Conservation (phyloP, 495 filamentous ascomycete species). For the Letharia lupina region DNA sequence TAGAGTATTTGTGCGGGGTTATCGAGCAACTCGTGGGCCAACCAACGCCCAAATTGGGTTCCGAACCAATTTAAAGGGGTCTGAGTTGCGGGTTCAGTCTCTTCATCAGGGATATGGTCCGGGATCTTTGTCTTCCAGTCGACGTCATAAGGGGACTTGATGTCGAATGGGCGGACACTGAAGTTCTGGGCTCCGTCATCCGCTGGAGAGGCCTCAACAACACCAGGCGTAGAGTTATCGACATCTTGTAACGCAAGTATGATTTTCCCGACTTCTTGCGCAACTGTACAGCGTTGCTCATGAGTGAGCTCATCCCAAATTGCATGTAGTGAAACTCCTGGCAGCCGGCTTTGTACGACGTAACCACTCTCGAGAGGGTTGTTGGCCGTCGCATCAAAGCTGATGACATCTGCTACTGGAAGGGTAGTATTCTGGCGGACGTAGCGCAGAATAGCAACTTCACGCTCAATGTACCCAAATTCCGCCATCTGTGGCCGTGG, state of each 20-base stretch:
- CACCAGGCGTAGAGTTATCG: not conserved
- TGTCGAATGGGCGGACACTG: not conserved
- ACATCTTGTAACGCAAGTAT: not conserved
- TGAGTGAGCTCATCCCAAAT: constrained; percentile 4
- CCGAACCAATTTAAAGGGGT: not conserved
- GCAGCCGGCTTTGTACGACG: not conserved
- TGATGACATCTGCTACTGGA: constrained; percentile 40
- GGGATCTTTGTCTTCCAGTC: not conserved
- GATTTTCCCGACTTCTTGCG: not conserved
- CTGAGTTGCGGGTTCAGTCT: not conserved
- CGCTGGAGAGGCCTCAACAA: not conserved
- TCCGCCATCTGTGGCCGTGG: not conserved
- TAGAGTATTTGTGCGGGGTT: not conserved
- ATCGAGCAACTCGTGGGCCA: not conserved
- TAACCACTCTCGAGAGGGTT: constrained; percentile 4
- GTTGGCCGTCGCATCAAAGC: constrained; percentile 33
- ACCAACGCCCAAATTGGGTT: constrained; percentile 7
- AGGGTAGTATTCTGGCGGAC: constrained; percentile 36
- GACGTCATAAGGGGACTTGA: not conserved
- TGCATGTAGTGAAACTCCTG: not conserved
- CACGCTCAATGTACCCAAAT: constrained; percentile 28
- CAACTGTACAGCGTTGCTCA: not conserved
- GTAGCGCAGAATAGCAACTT: constrained; percentile 43
- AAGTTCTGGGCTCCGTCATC: not conserved
- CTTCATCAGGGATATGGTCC: too few species aligned